These are phyloP conservation scores for Boletellus deceptivus DNA, from an alignment of 1,284 basidiomycete species.

Conservation along the genomic window DNA sequence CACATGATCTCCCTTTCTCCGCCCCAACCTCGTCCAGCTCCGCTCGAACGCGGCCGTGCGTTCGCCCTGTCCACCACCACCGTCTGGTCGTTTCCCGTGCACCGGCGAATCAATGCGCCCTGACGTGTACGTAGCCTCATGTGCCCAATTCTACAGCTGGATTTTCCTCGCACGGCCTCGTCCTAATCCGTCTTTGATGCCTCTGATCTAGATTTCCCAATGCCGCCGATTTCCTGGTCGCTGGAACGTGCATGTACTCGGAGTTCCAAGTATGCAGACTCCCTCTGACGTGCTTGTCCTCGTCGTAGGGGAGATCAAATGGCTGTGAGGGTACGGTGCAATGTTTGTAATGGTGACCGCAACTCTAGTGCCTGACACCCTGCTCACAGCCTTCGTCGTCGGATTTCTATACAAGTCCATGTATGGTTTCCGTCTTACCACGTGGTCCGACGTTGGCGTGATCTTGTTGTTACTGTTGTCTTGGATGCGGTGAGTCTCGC, in stretches of 20 bases:
- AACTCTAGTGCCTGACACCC: not conserved
- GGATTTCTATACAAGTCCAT: not conserved
- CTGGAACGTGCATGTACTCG: too few species aligned
- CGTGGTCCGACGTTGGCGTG: not conserved
- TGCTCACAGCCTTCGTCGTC: not conserved
- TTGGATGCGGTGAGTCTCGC: not conserved
- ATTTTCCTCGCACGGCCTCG: slow-evolving; percentile 5
- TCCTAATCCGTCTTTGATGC: not conserved
- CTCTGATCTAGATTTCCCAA: not conserved
- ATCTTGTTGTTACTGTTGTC: not conserved
- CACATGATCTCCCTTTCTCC: slow-evolving; percentile 31
- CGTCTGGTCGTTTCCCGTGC: not conserved
- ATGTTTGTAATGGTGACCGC: not conserved
- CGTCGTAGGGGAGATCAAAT: not conserved
- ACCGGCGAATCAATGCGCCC: slow-evolving; percentile 1
- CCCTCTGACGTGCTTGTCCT: not conserved
- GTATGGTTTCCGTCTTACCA: not conserved
- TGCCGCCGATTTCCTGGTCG: too few species aligned
- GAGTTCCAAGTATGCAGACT: too few species aligned
- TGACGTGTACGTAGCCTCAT: not conserved
- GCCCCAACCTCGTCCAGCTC: slow-evolving; percentile 34
- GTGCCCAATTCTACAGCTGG: not conserved
- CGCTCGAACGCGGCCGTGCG: slow-evolving; percentile 29
- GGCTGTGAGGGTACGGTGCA: not conserved
- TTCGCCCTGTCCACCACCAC: too few species aligned